These are phyloP conservation scores for Gossypium thurberi DNA, from an alignment of 345 rosid genomes.

Conservation along the genomic window DNA sequence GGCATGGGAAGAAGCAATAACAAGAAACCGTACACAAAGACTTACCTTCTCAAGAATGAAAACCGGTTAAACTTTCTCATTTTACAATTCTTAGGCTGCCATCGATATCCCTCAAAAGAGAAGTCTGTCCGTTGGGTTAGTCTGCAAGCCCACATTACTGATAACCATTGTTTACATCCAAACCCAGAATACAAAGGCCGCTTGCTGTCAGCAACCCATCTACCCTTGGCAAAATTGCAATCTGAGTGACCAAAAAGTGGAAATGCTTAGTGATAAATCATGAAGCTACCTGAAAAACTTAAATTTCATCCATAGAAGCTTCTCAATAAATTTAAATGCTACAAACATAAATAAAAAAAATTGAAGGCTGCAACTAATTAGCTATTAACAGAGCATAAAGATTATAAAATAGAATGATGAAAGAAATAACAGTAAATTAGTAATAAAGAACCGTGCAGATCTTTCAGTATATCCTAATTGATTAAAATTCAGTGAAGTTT, in stretches of 20 bases:
- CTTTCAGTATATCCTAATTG: neutral
- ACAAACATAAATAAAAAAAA: neutral
- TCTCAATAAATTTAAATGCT: neutral
- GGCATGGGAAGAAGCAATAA: neutral
- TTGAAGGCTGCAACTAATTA: neutral
- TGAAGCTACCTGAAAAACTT: neutral
- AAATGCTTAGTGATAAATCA: constrained; percentile 5
- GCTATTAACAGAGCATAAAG: neutral
- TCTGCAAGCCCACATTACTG: constrained; percentile 73
- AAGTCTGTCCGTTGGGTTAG: constrained; percentile 54
- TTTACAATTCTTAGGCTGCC: constrained; percentile 74
- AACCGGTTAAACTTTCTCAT: constrained; percentile 55
- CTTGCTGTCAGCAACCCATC: constrained; percentile 47
- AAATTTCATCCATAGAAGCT: constrained; percentile 2
- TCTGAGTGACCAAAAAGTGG: constrained; percentile 24
- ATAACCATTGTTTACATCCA: constrained; percentile 63
- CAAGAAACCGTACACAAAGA: neutral
- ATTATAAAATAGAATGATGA: neutral
- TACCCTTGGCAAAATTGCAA: constrained; percentile 53
- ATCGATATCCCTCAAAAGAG: constrained; percentile 62
- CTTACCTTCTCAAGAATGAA: constrained; percentile 48
- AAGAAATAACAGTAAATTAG: neutral
- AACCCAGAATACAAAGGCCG: constrained; percentile 61
- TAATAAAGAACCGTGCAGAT: neutral
- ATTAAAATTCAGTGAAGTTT: neutral